Conservation (phyloP, 2,329 filamentous ascomycete species). For the Pseudogymnoascus pannorum region DNA sequence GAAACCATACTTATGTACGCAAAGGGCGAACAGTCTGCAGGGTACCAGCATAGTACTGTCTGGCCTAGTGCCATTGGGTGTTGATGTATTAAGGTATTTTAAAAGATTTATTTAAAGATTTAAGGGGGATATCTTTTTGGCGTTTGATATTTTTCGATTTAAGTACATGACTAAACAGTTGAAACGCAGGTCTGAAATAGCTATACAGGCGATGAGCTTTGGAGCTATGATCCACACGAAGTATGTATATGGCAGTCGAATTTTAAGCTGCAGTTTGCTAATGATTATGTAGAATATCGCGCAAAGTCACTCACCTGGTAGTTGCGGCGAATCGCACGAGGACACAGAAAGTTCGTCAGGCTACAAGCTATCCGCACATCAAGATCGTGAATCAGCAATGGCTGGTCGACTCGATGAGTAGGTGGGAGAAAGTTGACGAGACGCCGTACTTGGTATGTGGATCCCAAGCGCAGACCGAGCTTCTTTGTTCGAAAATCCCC, state of each 20-base stretch:
- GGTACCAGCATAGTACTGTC: conserved; percentile 80
- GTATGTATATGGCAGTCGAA: conserved; percentile 15
- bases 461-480: background rate
- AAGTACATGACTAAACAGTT: background rate
- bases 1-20: conserved; percentile 17
- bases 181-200: conserved; percentile 66
- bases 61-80: conserved; percentile 77
- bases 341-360: conserved; percentile 86
- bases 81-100: conserved; percentile 56
- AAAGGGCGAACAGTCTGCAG: conserved; percentile 54
- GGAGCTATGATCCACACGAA: conserved; percentile 57
- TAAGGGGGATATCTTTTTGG: background rate
- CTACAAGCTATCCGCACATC: conserved; percentile 69
- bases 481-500: background rate
- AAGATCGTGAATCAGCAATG: conserved; percentile 90
- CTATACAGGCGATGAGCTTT: conserved; percentile 78
- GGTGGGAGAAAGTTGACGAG: conserved; percentile 77
- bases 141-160: background rate
- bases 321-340: conserved; percentile 64
- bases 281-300: conserved; percentile 40
- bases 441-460: conserved; percentile 53
- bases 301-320: conserved; percentile 66
- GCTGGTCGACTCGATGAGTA: conserved; percentile 76
- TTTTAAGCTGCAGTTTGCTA: conserved; percentile 4
- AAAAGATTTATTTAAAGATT: background rate